These are phyloP conservation scores for Onygenales sp. DNA, from an alignment of 2,329 filamentous ascomycete species.

Conservation along the genomic window DNA sequence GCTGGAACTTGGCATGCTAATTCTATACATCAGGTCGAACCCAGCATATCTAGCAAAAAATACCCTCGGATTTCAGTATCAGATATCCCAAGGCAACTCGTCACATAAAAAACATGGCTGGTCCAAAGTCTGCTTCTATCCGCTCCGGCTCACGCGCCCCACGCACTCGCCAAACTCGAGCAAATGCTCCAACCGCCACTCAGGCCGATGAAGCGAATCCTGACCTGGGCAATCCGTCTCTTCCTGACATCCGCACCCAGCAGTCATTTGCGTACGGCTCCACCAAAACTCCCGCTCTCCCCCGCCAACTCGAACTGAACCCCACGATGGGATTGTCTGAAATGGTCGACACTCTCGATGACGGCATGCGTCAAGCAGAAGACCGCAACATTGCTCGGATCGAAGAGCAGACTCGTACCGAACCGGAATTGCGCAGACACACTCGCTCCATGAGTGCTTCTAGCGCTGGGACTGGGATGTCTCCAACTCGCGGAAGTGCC, in stretches of 20 bases:
- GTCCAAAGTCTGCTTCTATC: background rate
- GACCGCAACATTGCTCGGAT: constrained; percentile 17
- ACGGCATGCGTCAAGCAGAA: constrained; percentile 17
- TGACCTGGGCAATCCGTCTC: constrained; percentile 18
- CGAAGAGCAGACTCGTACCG: constrained; percentile 7
- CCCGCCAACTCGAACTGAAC: constrained; percentile 23
- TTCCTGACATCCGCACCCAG: constrained; percentile 29
- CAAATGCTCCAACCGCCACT: background rate
- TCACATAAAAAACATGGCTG: background rate
- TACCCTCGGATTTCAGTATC: background rate
- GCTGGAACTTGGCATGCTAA: background rate
- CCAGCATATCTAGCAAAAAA: background rate
- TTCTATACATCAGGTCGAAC: background rate
- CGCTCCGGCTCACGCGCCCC: background rate
- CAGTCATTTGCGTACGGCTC: constrained; percentile 34
- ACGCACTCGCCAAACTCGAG: background rate
- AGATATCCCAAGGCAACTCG: background rate
- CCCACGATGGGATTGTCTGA: constrained; percentile 21
- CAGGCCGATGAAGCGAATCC: constrained; percentile 3
- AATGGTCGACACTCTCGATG: constrained; percentile 26
- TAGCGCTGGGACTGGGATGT: background rate
- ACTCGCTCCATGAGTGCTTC: constrained; percentile 6
- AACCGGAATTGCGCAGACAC: constrained; percentile 3
- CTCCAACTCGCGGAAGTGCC: background rate
- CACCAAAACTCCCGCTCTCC: constrained; percentile 24